Evolutionary conservation across 768 basidiomycete species (phyloP), one percentile per base, ranked within the genome.

Genomic region (Crucibulum laeve): DNA sequence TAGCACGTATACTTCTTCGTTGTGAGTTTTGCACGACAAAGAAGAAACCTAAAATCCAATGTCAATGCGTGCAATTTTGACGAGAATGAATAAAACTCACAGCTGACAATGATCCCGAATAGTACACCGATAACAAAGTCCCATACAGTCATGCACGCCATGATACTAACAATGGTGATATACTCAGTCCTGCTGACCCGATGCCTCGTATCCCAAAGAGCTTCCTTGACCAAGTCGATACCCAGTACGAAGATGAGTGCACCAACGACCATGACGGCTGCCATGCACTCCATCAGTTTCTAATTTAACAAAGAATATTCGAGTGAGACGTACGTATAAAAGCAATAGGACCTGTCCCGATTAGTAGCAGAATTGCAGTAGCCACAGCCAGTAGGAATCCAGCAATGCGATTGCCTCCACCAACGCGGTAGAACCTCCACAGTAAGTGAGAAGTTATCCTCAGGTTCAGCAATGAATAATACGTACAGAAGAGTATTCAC

Each of bases 11-110:
- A 50, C 91, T 91, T 35, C 79, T 67, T 13, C 90, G 64, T 53
- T 85, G 87, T 0, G 93, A 96, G 46, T 89, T 95, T 55, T 95
- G 91, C 2, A 98, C 75, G n/a, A 99, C 95, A 56, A 99, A 99
- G 69, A 95, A 96, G 63, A 97, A 73, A 55, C 86, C 89, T 90
- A 44, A 3, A n/a, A 22, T 21, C 35, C 2, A 38, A 17, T 25
- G 13, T 37, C 21, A 44, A 19, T 28, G 11, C 36, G 22, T 14
- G 43, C 21, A 6, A 36, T 5, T 23, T 21, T 4, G 6, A 19
- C 4, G 40, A 26, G 15, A n/a, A 13, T 35, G 39, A 30, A 21
- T 15, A 8, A 30, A 4, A 68, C 84, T 57, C 62, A 85, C 92
- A 96, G 54, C 91, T 91, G 44, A 92, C 81, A 43, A 95, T 69